These are phyloP conservation scores for Leccinum broughii DNA, from an alignment of 768 basidiomycete genomes.

Conservation along the genomic window DNA sequence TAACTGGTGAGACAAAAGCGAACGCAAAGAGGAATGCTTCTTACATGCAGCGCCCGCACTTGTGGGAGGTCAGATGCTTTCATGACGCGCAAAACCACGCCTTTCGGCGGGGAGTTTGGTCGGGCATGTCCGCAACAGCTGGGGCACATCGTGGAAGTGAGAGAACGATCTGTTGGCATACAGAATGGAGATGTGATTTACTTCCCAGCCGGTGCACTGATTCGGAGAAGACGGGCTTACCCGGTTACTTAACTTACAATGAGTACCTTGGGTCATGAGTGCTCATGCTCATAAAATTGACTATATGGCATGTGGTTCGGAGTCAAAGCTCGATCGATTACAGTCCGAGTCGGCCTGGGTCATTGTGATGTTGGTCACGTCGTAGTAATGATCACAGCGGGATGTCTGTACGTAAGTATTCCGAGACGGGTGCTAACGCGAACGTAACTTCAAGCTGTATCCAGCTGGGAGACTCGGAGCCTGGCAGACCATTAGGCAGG, in stretches of 20 bases:
- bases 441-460: too few species aligned
- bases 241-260: not conserved
- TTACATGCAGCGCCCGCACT: constrained; percentile 29
- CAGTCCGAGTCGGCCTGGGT: not conserved
- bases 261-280: not conserved
- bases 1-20: constrained; percentile 3
- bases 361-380: too few species aligned
- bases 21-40: not conserved
- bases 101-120: constrained; percentile 6
- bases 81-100: constrained; percentile 27
- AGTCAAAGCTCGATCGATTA: not conserved
- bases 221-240: constrained; percentile 14
- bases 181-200: not conserved
- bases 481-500: too few species aligned
- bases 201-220: constrained; percentile 14
- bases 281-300: not conserved
- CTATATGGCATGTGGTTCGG: not conserved
- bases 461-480: too few species aligned
- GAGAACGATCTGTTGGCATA: not conserved
- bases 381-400: too few species aligned
- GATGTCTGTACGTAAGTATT: too few species aligned
- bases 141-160: constrained; percentile 11
- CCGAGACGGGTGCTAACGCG: too few species aligned
- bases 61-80: constrained; percentile 30
- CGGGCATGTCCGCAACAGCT: not conserved